A percentile compares a stretch with the other conserved stretches of the same genome.
These are phyloP conservation scores for Carex myosuroides DNA, from an alignment of 176 grass and related monocot species.

Conservation along the genomic window DNA sequence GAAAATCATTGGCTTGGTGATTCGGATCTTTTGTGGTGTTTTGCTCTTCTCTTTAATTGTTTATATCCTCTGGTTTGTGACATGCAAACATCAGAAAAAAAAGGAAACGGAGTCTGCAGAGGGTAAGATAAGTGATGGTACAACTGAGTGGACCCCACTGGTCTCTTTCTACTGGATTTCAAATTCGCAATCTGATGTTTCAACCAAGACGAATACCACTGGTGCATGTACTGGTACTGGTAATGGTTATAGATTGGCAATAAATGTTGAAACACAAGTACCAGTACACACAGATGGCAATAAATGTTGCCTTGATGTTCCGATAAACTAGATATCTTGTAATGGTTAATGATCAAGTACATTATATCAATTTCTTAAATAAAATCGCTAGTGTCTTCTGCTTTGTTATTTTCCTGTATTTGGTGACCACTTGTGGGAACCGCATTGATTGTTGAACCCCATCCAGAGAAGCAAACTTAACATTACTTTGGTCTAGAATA, in stretches of 20 bases:
- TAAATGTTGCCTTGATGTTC: neutral
- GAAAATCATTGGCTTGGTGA: slow-evolving; percentile 3
- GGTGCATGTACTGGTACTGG: neutral
- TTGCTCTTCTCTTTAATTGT: slow-evolving; percentile 5
- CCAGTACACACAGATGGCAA: neutral
- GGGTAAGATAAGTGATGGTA: slow-evolving; percentile 8
- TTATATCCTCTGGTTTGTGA: neutral
- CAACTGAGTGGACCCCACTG: slow-evolving; percentile 16
- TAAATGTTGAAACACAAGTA: too few relatives aligned
- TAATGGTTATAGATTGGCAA: too few relatives aligned
- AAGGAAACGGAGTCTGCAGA: slow-evolving; percentile 16
- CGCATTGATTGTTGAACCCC: neutral
- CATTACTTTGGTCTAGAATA: neutral
- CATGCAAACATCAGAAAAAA: slow-evolving; percentile 44
- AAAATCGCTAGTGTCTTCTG: neutral
- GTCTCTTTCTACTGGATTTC: slow-evolving; percentile 25
- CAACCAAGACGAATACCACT: neutral
- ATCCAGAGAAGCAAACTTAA: neutral
- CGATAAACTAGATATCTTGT: neutral
- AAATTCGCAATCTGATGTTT: slow-evolving; percentile 25
- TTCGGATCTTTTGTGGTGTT: slow-evolving; percentile 24
- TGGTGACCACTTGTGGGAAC: neutral
- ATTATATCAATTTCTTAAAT: neutral
- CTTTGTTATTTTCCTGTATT: neutral
- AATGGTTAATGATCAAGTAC: neutral